Base-by-base conservation (phyloP, 164 flowering plant species). In the Macadamia integrifolia region DNA sequence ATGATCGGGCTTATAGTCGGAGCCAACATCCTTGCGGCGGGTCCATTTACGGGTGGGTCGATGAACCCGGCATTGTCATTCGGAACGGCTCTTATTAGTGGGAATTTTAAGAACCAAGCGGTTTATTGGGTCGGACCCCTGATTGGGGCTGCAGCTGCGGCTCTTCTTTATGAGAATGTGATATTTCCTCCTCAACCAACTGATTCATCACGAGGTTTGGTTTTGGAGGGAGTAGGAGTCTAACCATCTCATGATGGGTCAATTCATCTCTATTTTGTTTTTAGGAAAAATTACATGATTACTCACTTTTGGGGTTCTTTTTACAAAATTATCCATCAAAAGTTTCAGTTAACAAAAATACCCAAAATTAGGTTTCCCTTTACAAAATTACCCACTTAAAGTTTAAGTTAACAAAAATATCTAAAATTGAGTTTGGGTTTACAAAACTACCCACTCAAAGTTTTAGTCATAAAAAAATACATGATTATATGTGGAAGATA, bases 121-220 rank as follows among this genome's bases (percentile, higher is more conserved):
- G 92, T 85, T 13, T 93, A 91, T 58, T 93, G 98, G 97, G 82
- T 88, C 8, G 97, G 96, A 9, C 97, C 97, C 1, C 68, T 91
- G 77, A 42, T 88, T 2, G 96, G 98, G 0, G 94, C 80, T 3
- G 85, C 79, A 0, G 29, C 82, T 18, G 97, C 94, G 0, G 98
- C 90, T 0, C 78, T 93, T 52, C 18, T 89, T 3, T 86, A 89
- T 71, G 91, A 88, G 48, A 86, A 88, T 69, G 85, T 88, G 50
- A 78, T 88, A 65, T 85, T 75, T 60, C 92, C 89, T 61, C 29
- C 67, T 57, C 72, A 55, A 6, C 60, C 50, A 0, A 62, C 67
- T 17, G 85, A 75, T 66, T 71, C 88, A 3, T 3, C 28, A 35
- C 71, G 77, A 32, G 80, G 79, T 17, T 40, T 58, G 29, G 59